phyloP scores from a whole-genome alignment of 129 eudicot genomes.

The Saposhnikovia divaricata region DNA sequence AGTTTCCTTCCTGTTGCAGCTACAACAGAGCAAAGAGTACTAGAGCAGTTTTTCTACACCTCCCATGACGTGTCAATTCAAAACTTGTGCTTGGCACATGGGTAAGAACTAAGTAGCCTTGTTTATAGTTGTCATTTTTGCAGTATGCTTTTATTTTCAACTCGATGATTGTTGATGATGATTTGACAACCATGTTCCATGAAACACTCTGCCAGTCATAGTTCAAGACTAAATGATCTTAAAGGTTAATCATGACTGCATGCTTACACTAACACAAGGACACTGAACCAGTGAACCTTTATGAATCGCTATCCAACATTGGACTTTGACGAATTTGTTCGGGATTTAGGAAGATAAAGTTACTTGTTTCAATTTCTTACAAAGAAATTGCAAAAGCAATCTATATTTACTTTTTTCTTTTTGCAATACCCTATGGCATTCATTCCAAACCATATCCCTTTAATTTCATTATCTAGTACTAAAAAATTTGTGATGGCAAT shows the following conservation, averaged over 20 bases:
- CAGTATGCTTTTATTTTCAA: not conserved
- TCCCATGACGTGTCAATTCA: conserved; percentile 65
- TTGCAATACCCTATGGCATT: not conserved
- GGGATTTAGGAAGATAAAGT: not conserved
- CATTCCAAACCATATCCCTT: not conserved
- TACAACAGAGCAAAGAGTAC: conserved; percentile 42
- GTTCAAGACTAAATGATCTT: not conserved
- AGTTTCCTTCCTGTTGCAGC: conserved; percentile 86
- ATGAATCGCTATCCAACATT: not conserved
- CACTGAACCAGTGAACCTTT: not conserved
- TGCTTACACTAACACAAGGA: not conserved
- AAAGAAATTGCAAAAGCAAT: not conserved
- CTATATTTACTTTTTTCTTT: not conserved
- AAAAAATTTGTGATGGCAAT: not conserved
- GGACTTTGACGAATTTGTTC: not conserved
- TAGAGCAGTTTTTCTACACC: conserved; percentile 77
- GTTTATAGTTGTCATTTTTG: not conserved
- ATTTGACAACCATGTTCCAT: too few species aligned
- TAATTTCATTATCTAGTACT: not conserved
- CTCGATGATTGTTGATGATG: not conserved
- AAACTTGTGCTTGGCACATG: conserved; percentile 73
- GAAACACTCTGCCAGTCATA: not conserved
- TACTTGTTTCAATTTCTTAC: not conserved
- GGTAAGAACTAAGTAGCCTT: conserved; percentile 35
- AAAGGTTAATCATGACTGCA: not conserved